Evolutionary conservation across 306 rosid genomes (phyloP).

Genomic region (Cyclanthera cordifolia): DNA sequence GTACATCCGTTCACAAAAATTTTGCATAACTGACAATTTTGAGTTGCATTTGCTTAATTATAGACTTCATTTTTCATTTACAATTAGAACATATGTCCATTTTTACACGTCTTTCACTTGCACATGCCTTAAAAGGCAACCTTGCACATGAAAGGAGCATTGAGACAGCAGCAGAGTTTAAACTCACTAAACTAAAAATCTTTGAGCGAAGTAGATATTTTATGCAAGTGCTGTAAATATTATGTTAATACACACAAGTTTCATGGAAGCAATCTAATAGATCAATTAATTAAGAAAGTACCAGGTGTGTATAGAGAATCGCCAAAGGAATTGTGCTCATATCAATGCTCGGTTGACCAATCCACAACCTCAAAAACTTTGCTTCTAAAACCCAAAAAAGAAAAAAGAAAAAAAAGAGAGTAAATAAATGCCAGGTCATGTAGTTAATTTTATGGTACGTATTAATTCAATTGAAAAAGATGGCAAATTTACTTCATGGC

Average conservation of each 20-base stretch:
- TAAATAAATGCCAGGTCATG: background rate
- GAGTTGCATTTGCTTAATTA: background rate
- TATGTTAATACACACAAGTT: background rate
- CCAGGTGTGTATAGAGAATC: conserved; percentile 42
- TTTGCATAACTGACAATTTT: background rate
- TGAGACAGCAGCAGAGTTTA: background rate
- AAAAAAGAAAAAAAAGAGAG: background rate
- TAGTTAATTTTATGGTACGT: background rate
- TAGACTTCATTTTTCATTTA: background rate
- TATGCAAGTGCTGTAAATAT: background rate
- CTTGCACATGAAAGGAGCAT: background rate
- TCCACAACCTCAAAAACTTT: conserved; percentile 49
- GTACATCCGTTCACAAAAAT: background rate
- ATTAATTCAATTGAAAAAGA: background rate
- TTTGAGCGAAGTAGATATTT: background rate
- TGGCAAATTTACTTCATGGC: background rate
- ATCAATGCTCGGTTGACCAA: conserved; percentile 40
- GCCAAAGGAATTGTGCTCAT: conserved; percentile 51
- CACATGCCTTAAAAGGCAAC: background rate
- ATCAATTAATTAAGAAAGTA: conserved; percentile 22
- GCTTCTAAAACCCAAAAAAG: conserved; percentile 37
- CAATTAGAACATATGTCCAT: background rate
- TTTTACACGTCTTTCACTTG: background rate
- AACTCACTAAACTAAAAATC: background rate
- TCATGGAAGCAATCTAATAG: conserved; percentile 1